Base-by-base conservation (phyloP, 2,329 filamentous ascomycete genomes). In the Talaromyces sp. region DNA sequence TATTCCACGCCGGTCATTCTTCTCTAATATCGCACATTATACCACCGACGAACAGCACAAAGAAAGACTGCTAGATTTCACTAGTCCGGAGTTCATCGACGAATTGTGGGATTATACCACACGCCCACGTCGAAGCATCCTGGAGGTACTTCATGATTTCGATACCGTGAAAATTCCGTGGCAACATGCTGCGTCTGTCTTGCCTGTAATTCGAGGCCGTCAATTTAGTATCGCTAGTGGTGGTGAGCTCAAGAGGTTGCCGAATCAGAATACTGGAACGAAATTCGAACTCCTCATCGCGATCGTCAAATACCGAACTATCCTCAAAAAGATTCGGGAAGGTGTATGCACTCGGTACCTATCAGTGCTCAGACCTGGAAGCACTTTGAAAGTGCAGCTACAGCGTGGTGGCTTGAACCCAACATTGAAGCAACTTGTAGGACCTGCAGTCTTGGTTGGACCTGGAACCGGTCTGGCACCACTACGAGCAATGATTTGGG, bases 21-120 rank as follows among this genome's bases (percentile, higher is more conserved):
- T 99, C 73, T 84, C 89, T 13, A 84, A 87, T 22, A 86, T 97
- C 63, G 86, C 90, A 0, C 87, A 92, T 74, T 93, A 93, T 72
- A 90, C 92, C 1, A 78, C 81, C 0, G 86, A 96, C 71, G 75
- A 81, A 2, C 87, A 88, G 71, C 94, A 99, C 72, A 88, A 87
- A 70, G 90, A 95, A 67, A 87, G 94, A 1, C 85, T 99, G 0
- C 78, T 90, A 9, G 95, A 99, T 73, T 95, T 99, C 71, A 89
- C 88, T 1, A 86, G 90, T 71, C 87, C 92, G 0, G 85, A 90
- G 54, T 91, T 89, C 71, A 87, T 94, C 6, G 93, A 98, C 70
- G 95, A 99, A 71, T 89, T 97, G 64, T 98, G 92, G 80, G 94
- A 99, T 78, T 99, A 99, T 74, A 95, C 95, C 1, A 93, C 93